phyloP scores from a whole-genome alignment of 1,284 basidiomycete species.

The Stereum hirsutum region DNA sequence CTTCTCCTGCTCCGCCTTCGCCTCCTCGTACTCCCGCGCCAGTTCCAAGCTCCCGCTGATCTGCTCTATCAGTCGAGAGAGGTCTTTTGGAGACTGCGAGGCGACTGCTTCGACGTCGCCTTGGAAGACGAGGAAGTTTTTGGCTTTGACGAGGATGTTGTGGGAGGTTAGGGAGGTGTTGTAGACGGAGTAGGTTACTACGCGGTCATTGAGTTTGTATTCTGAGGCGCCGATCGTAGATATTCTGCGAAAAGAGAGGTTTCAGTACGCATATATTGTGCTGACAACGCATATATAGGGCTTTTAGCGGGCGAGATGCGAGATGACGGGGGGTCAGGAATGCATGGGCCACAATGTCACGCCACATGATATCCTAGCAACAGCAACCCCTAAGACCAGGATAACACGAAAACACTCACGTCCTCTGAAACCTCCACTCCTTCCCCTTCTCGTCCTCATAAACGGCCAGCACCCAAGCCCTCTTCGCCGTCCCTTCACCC shows the following conservation, averaged over 20 bases:
- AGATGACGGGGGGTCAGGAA: not conserved
- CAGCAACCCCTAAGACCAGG: no score
- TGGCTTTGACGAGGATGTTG: constrained; percentile 98
- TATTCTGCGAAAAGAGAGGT: constrained; percentile 47
- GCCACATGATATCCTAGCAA: no score
- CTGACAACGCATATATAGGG: not conserved
- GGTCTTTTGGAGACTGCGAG: constrained; percentile 86
- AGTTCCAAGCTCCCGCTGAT: constrained; percentile 92
- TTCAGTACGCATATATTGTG: not conserved
- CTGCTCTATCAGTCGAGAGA: constrained; percentile 89
- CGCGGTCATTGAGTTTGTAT: constrained; percentile 75
- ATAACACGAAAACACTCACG: constrained; percentile 43
- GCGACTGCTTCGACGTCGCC: constrained; percentile 98
- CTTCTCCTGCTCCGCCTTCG: constrained; percentile 79
- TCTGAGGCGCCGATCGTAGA: constrained; percentile 80
- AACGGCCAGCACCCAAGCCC: constrained; percentile 92
- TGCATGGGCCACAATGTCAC: no score
- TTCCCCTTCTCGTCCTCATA: constrained; percentile 72
- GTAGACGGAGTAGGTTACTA: constrained; percentile 80
- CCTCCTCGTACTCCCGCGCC: constrained; percentile 82
- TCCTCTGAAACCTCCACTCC: constrained; percentile 87
- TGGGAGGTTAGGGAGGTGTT: constrained; percentile 79
- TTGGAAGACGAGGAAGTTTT: constrained; percentile 99
- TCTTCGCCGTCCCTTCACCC: constrained; percentile 79
- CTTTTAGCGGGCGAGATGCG: no score